Conservation (phyloP, 208 protist genomes). For the Blastocrithidia nonstop region DNA sequence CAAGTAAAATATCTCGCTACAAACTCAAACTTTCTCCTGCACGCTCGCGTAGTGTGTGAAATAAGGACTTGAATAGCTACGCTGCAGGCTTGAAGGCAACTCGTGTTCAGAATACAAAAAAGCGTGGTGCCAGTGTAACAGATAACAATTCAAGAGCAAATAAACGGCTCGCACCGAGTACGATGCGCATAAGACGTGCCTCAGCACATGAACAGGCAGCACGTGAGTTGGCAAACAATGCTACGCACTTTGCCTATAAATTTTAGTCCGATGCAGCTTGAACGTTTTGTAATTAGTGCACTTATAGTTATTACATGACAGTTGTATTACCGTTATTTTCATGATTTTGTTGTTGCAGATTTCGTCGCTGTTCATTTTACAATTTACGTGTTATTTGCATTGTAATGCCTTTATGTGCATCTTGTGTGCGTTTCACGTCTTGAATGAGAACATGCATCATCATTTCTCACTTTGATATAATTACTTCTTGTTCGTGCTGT, state of each 20-base stretch:
- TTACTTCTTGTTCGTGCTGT: no score
- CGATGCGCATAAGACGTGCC: slow-evolving; percentile 45
- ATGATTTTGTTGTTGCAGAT: no score
- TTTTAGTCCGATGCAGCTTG: slow-evolving; percentile 6
- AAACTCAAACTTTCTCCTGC: slow-evolving; percentile 34
- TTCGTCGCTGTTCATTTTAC: no score
- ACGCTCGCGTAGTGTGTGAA: slow-evolving; percentile 59
- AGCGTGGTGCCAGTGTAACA: slow-evolving; percentile 17
- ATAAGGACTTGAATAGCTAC: slow-evolving; percentile 63
- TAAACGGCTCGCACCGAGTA: slow-evolving; percentile 31
- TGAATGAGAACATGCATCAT: no score
- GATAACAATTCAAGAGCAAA: slow-evolving; percentile 44
- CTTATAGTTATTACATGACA: no score
- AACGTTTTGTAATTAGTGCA: no score
- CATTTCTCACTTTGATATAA: no score
- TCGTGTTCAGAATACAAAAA: slow-evolving; percentile 53
- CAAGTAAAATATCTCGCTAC: slow-evolving; percentile 51
- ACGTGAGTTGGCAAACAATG: slow-evolving; percentile 11
- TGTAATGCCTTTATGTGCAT: no score
- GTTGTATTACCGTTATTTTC: no score
- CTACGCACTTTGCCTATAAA: background rate
- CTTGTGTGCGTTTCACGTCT: no score
- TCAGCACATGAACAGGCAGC: slow-evolving; percentile 20
- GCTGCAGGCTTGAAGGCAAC: slow-evolving; percentile 51
- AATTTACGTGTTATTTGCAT: no score